phyloP scores from a whole-genome alignment of 352 stramenopile species.

The Phytopythium delawarense region DNA sequence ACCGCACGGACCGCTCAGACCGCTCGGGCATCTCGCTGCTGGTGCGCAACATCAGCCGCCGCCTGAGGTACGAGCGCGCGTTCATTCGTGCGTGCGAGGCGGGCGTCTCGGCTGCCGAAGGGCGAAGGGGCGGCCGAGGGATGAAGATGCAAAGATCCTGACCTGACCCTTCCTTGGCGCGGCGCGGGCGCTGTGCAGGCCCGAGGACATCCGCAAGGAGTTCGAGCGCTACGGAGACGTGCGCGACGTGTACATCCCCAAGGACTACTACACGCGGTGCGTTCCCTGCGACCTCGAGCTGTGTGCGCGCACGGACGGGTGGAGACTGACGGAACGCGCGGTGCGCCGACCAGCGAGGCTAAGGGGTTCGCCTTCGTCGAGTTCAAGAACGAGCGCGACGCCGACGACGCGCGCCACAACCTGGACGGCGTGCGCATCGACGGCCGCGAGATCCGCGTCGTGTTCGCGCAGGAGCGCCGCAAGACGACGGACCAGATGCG shows the following conservation, averaged over 20 bases:
- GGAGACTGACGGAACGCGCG: not conserved
- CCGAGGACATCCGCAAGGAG: conserved; percentile 89
- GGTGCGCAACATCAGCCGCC: conserved; percentile 91
- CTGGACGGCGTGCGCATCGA: conserved; percentile 91
- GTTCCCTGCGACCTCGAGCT: not conserved
- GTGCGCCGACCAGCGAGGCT: conserved; percentile 45
- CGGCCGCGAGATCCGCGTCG: conserved; percentile 91
- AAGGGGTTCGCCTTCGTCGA: conserved; percentile 97
- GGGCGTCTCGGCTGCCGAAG: not conserved
- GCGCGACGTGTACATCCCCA: conserved; percentile 95
- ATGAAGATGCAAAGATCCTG: not conserved
- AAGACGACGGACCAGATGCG: conserved; percentile 96
- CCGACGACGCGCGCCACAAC: conserved; percentile 86
- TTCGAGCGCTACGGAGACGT: conserved; percentile 94
- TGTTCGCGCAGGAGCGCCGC: conserved; percentile 95
- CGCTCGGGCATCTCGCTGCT: conserved; percentile 89
- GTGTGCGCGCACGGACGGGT: not conserved
- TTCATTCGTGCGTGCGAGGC: not conserved
- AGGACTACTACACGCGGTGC: conserved; percentile 85
- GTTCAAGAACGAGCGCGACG: conserved; percentile 90
- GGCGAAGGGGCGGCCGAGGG: not conserved
- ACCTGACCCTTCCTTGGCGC: not conserved
- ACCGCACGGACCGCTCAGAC: conserved; percentile 21
- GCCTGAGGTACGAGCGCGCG: conserved; percentile 54
- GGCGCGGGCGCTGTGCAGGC: conserved; percentile 32